These are phyloP conservation scores for Luvunga scandens DNA, from an alignment of 345 rosid species.

Conservation along the genomic window DNA sequence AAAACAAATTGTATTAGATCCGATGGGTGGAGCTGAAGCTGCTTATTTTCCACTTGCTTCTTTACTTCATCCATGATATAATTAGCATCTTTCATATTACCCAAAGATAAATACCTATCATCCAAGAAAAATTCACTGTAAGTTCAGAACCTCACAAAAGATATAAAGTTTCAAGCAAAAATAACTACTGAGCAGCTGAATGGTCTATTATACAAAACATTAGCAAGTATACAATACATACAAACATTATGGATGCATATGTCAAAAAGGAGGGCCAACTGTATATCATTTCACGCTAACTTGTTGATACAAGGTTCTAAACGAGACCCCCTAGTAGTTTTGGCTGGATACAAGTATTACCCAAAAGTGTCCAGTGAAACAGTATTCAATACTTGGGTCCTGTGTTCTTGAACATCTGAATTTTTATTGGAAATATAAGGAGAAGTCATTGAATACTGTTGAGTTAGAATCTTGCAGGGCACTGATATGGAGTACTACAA, in stretches of 20 bases:
- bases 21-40: conserved; percentile 56
- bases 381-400: background rate
- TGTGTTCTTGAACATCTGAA: background rate
- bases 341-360: background rate
- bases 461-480: background rate
- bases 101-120: conserved; percentile 77
- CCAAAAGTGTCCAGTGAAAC: background rate
- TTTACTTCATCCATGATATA: conserved; percentile 68
- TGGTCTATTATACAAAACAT: background rate
- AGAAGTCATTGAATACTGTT: background rate
- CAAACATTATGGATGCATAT: background rate
- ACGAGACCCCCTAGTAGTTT: background rate
- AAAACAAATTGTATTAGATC: conserved; percentile 59
- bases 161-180: conserved; percentile 1
- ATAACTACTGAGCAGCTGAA: background rate
- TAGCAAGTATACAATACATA: background rate
- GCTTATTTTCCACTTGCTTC: conserved; percentile 56
- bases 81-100: conserved; percentile 83
- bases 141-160: background rate
- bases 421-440: background rate
- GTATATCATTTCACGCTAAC: background rate
- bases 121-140: conserved; percentile 9
- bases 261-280: background rate
- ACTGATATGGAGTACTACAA: background rate
- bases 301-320: background rate